These are phyloP conservation scores for Ustilago shanxiensis DNA, from an alignment of 1,284 basidiomycete genomes.

Conservation along the genomic window DNA sequence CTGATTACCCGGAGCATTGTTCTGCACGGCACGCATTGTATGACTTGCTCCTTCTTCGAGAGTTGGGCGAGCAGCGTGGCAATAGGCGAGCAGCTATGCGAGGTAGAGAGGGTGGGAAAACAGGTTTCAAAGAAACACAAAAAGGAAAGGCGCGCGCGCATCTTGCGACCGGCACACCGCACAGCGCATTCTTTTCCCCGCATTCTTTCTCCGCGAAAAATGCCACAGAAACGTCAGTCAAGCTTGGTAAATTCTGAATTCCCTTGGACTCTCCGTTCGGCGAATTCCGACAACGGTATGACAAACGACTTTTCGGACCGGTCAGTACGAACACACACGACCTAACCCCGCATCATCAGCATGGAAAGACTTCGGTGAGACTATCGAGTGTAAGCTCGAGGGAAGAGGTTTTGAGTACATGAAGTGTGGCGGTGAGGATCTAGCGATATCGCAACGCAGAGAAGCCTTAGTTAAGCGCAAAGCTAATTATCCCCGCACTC, in stretches of 20 bases:
- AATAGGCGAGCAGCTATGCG: slow-evolving; percentile 18
- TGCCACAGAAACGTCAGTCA: neutral
- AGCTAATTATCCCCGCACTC: neutral
- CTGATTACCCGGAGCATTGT: slow-evolving; percentile 3
- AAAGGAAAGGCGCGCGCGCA: slow-evolving; percentile 1
- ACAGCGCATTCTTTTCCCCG: slow-evolving; percentile 7
- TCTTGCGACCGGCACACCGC: too few relatives aligned
- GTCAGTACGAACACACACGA: neutral
- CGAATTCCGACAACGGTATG: neutral
- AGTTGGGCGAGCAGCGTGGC: slow-evolving; percentile 11
- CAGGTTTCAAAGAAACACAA: slow-evolving; percentile 7
- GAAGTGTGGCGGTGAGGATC: neutral
- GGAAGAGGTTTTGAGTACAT: neutral
- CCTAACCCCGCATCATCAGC: neutral
- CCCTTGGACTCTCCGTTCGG: neutral
- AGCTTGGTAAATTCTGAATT: neutral
- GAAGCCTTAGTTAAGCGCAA: neutral
- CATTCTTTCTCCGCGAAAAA: slow-evolving; percentile 1
- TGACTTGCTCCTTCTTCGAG: neutral
- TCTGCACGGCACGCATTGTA: neutral
- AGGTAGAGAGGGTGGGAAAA: slow-evolving; percentile 17
- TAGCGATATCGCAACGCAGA: neutral
- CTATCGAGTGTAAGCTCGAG: neutral
- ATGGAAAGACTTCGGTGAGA: neutral
- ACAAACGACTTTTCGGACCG: neutral